Conservation (phyloP, 129 eudicot species). For the Pulicaria dysenterica region DNA sequence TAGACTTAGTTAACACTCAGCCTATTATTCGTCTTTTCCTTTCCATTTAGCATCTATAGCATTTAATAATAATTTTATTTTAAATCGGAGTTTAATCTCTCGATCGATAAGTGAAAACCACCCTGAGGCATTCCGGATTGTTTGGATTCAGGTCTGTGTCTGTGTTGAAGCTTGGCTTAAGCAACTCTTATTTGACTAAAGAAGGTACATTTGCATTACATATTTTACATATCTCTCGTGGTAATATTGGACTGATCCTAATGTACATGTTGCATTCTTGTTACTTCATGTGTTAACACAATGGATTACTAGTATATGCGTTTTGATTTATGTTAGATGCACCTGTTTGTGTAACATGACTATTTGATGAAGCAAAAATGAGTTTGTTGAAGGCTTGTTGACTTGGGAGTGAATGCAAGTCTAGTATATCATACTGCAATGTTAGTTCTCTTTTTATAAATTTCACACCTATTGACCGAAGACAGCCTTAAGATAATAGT, state of each 20-base stretch:
- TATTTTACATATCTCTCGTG: not conserved
- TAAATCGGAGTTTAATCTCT: slow-evolving; percentile 23
- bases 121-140: not conserved
- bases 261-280: not conserved
- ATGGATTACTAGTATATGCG: not conserved
- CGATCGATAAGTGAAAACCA: slow-evolving; percentile 1
- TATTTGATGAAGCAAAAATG: not conserved
- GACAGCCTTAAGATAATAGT: not conserved
- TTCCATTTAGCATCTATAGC: slow-evolving; percentile 11
- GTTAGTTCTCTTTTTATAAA: not conserved
- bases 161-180: slow-evolving; percentile 6
- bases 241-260: not conserved
- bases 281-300: not conserved
- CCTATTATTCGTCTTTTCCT: not conserved
- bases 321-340: not conserved
- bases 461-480: not conserved
- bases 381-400: not conserved
- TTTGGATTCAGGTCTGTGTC: slow-evolving; percentile 3
- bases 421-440: not conserved
- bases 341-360: not conserved
- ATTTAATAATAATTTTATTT: not conserved
- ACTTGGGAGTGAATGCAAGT: not conserved
- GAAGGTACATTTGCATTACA: not conserved
- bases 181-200: slow-evolving; percentile 1
- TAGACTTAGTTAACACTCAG: slow-evolving; percentile 79